Conservation (phyloP, 148 eudicot species). For the Rhododendron mucronatum region DNA sequence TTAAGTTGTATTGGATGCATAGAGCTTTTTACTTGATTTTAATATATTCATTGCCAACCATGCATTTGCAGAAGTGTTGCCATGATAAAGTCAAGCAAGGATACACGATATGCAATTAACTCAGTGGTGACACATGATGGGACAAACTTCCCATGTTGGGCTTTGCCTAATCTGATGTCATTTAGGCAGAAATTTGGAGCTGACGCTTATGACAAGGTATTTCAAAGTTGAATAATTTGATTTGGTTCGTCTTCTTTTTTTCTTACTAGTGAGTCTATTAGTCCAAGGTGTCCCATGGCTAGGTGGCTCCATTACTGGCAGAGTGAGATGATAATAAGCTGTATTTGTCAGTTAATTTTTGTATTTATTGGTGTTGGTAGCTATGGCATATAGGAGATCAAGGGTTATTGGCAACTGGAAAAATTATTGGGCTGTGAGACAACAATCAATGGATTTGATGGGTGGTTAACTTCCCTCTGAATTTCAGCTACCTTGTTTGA, state of each 20-base stretch:
- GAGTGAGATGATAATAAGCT: background rate
- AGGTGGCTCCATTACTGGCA: background rate
- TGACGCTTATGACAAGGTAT: conserved; percentile 66
- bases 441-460: background rate
- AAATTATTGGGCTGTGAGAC: background rate
- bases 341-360: background rate
- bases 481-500: background rate
- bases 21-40: background rate
- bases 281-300: too few relatives aligned
- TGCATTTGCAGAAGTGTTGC: conserved; percentile 55
- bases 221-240: background rate
- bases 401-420: background rate
- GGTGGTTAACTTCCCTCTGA: background rate
- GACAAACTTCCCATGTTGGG: conserved; percentile 74
- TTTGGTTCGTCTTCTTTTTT: background rate
- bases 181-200: conserved; percentile 55
- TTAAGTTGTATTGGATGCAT: background rate
- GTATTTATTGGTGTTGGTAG: background rate
- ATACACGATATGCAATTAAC: conserved; percentile 66
- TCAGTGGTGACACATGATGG: conserved; percentile 27
- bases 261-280: too few relatives aligned
- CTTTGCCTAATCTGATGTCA: conserved; percentile 54
- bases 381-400: background rate
- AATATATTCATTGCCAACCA: background rate
- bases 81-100: conserved; percentile 89